Conservation (phyloP, 345 rosid species). For the Lenwebbia sp. region DNA sequence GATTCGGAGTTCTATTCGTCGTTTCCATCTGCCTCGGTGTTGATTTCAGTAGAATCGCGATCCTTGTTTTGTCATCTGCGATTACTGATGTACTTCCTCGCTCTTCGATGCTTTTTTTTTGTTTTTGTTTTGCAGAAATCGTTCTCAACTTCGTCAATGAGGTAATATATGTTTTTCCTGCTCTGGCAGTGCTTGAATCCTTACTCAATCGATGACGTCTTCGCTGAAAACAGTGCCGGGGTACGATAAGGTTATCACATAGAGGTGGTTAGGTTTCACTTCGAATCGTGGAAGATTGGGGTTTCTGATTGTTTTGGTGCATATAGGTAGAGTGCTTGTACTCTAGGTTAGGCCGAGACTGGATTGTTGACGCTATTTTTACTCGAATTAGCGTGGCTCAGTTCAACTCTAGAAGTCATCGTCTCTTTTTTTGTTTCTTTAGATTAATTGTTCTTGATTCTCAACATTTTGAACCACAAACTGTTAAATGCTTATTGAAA, state of each 20-base stretch:
- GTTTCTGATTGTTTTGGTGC: neutral
- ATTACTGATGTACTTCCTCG: neutral
- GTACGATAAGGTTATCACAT: neutral
- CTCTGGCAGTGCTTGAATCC: neutral
- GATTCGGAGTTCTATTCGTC: neutral
- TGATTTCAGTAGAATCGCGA: neutral
- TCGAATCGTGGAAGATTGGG: neutral
- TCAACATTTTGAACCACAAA: neutral
- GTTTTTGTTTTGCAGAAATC: neutral
- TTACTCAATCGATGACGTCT: neutral
- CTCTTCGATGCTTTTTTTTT: neutral
- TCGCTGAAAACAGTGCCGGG: neutral
- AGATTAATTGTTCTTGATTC: neutral
- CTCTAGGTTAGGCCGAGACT: neutral
- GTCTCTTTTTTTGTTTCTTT: neutral
- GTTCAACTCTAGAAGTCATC: neutral
- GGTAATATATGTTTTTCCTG: neutral
- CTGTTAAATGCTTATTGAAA: neutral
- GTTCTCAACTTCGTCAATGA: neutral
- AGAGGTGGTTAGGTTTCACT: neutral
- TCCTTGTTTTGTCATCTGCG: neutral
- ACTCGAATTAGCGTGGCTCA: neutral
- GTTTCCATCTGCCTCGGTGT: neutral
- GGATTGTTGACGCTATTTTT: neutral
- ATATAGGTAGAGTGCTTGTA: neutral